Base-by-base conservation (phyloP, 2,329 filamentous ascomycete genomes). In the Zymoseptoria crescenta region DNA sequence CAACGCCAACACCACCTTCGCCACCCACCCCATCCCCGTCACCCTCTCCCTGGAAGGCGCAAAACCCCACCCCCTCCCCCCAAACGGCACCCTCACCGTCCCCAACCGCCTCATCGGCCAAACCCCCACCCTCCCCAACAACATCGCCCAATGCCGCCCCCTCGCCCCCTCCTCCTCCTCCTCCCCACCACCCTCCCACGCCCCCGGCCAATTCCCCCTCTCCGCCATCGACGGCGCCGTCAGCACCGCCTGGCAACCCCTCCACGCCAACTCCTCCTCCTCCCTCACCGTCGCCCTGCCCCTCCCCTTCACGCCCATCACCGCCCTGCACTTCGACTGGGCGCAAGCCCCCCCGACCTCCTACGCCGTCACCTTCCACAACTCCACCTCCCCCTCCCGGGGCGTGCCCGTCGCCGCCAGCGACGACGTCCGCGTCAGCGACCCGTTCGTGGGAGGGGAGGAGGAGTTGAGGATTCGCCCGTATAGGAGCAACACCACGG, bases 151-250 rank as follows among this genome's bases (percentile, higher is more conserved):
- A 73, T 90, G 87, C 70, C 78, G 76, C 3, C 77, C 83, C 1
- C 56, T 62, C 1, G n/a, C n/a, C n/a, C n/a, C n/a, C n/a, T n/a
- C n/a, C n/a, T n/a, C n/a, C n/a, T n/a, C n/a, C n/a, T n/a, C n/a
- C n/a, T n/a, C n/a, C n/a, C n/a, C n/a, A n/a, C n/a, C n/a, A n/a
- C n/a, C n/a, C n/a, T n/a, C n/a, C 1, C 83, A 80, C 67, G 74
- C 79, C 27, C 81, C 84, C 0, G 87, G 87, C 13, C 87, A 90
- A 71, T 88, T 89, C 74, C 86, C 87, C 1, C 76, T 87, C 56
- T 79, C 81, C 0, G 85, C 84, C 2, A 80, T 87, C 55, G 87
- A 89, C 65, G 87, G 87, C 56, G 84, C 84, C 1, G 76, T 81
- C 4, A 81, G 81, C 19, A 89, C 86, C 0, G 82, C 82, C 64